A percentile compares a stretch with the other conserved stretches of the same genome.
Conservation (phyloP, 805 yeast species). For the Teunomyces aglyptinius region DNA sequence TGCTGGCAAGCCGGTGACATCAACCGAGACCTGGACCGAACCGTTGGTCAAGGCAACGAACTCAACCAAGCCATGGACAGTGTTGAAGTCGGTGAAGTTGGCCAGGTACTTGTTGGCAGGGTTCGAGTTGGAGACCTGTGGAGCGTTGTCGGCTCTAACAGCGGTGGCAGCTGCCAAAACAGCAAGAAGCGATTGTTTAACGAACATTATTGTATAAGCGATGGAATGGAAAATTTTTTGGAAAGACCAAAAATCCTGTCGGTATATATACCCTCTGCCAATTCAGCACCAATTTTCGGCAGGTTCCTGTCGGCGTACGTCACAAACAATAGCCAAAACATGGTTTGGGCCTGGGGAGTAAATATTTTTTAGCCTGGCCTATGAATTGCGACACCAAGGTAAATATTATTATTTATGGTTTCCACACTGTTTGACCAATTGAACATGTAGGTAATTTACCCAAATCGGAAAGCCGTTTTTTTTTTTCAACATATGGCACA, state of each 20-base stretch:
- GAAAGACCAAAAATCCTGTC: not conserved
- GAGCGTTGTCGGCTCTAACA: constrained; percentile 21
- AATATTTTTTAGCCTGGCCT: not conserved
- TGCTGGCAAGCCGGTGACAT: constrained; percentile 31
- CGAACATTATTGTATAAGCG: not conserved
- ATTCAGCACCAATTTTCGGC: not conserved
- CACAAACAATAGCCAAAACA: not conserved
- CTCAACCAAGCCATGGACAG: constrained; percentile 27
- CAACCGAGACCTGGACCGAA: constrained; percentile 30
- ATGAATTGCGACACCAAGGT: not conserved
- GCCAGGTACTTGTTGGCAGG: constrained; percentile 27
- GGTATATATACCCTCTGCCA: not conserved
- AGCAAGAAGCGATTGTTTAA: not conserved
- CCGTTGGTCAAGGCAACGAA: constrained; percentile 32
- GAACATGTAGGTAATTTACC: too few relatives aligned
- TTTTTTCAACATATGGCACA: too few relatives aligned
- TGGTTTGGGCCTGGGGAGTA: not conserved
- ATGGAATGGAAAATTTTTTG: not conserved
- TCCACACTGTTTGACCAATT: too few relatives aligned
- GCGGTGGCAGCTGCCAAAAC: constrained; percentile 11
- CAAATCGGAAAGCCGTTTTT: too few relatives aligned
- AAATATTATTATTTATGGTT: too few relatives aligned
- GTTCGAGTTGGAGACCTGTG: constrained; percentile 30
- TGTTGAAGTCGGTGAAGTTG: constrained; percentile 17
- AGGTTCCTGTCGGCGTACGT: not conserved